Conservation (phyloP, 2,329 filamentous ascomycete genomes). For the Pyrenophora teres region DNA sequence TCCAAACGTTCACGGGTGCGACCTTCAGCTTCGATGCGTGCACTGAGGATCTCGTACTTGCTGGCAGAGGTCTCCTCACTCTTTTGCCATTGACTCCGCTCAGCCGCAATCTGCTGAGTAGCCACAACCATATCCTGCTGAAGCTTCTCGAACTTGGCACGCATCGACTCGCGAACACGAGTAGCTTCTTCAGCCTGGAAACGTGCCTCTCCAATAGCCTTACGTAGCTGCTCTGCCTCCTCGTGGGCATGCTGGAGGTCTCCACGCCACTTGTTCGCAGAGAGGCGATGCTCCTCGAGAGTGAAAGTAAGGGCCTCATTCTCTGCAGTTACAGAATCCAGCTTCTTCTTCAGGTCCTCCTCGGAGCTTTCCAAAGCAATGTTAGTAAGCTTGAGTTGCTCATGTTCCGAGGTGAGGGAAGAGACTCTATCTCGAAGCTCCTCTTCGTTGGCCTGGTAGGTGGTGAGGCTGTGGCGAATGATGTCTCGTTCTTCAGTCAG, state of each 20-base stretch:
- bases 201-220: constrained; percentile 73
- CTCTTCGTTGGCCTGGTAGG: constrained; percentile 46
- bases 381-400: constrained; percentile 57
- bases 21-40: constrained; percentile 54
- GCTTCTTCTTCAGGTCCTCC: constrained; percentile 57
- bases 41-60: constrained; percentile 60
- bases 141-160: constrained; percentile 79
- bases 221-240: constrained; percentile 70
- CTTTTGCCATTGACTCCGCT: constrained; percentile 78
- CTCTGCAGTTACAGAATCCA: constrained; percentile 61
- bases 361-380: constrained; percentile 39
- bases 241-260: constrained; percentile 59
- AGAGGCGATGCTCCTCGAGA: constrained; percentile 66
- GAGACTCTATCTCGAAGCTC: constrained; percentile 57
- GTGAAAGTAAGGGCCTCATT: constrained; percentile 65
- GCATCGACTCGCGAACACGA: constrained; percentile 80
- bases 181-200: constrained; percentile 85
- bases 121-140: constrained; percentile 86
- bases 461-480: constrained; percentile 46
- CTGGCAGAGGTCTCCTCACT: constrained; percentile 63
- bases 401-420: constrained; percentile 62
- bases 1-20: constrained; percentile 53
- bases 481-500: constrained; percentile 51
- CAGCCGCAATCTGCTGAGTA: constrained; percentile 77
- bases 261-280: constrained; percentile 62